These are phyloP conservation scores for Lathyrus tuberosus DNA, from an alignment of 306 rosid species.

Conservation along the genomic window DNA sequence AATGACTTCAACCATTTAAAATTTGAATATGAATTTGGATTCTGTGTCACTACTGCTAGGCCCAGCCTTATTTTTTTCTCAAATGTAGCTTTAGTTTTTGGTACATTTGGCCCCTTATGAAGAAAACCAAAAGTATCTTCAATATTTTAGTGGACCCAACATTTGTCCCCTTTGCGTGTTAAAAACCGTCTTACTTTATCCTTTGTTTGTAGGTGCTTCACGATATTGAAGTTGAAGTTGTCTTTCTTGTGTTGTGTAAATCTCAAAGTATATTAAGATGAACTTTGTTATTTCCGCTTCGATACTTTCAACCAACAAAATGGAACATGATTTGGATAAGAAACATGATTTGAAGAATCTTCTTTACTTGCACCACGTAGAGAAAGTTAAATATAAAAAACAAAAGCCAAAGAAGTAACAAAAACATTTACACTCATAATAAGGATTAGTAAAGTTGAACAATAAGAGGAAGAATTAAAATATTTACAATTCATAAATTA, in stretches of 20 bases:
- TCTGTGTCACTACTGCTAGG: not conserved
- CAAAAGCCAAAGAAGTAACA: too few species aligned
- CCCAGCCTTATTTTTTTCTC: not conserved
- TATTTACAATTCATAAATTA: slow-evolving; percentile 39
- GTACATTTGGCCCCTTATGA: not conserved
- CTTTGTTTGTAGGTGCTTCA: not conserved
- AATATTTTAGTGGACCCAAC: not conserved
- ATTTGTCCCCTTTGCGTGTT: not conserved
- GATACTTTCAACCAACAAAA: not conserved
- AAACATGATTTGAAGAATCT: not conserved
- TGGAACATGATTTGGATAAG: not conserved
- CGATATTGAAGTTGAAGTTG: not conserved
- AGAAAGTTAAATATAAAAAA: too few species aligned
- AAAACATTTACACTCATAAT: not conserved
- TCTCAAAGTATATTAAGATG: not conserved
- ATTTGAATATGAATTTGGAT: not conserved
- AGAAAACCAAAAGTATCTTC: not conserved
- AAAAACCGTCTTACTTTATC: not conserved
- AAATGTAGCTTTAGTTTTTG: not conserved
- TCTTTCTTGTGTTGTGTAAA: not conserved
- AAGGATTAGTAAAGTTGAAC: not conserved
- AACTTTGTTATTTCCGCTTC: not conserved
- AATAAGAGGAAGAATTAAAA: slow-evolving; percentile 1
- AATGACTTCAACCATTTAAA: too few species aligned
- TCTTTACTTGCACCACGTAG: not conserved